phyloP scores from a whole-genome alignment of 1,139 yeast genomes.

The Kazachstania sp. region DNA sequence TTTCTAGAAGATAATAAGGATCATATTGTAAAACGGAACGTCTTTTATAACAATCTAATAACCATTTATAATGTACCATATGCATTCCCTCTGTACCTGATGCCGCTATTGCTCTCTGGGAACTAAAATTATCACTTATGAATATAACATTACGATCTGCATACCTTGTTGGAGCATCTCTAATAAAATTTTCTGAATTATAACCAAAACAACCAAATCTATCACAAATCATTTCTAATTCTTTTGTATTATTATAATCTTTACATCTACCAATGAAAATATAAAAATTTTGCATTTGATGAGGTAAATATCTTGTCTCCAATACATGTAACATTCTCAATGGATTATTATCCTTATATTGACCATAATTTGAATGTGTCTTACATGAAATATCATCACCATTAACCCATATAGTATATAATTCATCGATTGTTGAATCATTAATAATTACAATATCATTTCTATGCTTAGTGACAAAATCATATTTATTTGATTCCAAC shows the following conservation, averaged over 20 bases:
- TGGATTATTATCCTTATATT: conserved; percentile 4
- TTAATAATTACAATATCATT: conserved; percentile 26
- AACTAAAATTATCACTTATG: conserved; percentile 21
- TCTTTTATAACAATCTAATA: conserved; percentile 53
- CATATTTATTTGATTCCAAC: conserved; percentile 22
- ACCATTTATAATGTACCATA: conserved; percentile 69
- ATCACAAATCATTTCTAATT: conserved; percentile 18
- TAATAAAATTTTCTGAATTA: conserved; percentile 20
- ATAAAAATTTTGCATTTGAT: conserved; percentile 20
- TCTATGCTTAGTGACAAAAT: conserved; percentile 23
- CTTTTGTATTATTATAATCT: conserved; percentile 7
- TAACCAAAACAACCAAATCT: conserved; percentile 17
- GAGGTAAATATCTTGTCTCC: conserved; percentile 14
- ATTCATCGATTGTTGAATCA: conserved; percentile 13
- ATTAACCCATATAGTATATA: conserved; percentile 26
- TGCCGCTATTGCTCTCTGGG: conserved; percentile 28
- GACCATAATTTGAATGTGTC: conserved; percentile 9
- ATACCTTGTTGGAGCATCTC: conserved; percentile 14
- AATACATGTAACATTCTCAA: conserved; percentile 17
- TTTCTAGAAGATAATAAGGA: conserved; percentile 39
- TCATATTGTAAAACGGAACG: conserved; percentile 48
- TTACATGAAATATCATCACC: conserved; percentile 25
- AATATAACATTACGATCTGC: conserved; percentile 18
- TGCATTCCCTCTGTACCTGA: conserved; percentile 32
- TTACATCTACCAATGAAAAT: conserved; percentile 27